Percentiles rank a stretch among this genome's conserved stretches.
These are phyloP conservation scores for Dunaliella primolecta DNA, from an alignment of 139 green algal genomes.

Conservation along the genomic window DNA sequence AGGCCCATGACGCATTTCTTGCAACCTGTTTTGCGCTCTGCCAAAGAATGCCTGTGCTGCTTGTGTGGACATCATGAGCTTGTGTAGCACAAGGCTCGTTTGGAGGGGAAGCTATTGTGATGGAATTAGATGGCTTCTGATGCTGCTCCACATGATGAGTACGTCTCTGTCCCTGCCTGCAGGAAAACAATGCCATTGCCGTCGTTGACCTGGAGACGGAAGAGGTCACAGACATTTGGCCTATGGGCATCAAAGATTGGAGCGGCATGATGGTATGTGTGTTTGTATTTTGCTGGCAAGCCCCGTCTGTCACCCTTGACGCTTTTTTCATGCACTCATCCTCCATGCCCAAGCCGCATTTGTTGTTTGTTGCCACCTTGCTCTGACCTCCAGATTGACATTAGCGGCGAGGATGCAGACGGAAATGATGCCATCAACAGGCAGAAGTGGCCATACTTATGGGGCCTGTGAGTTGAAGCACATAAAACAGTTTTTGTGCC, in stretches of 20 bases:
- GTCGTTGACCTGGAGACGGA: constrained; percentile 11
- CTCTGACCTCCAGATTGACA: constrained; percentile 7
- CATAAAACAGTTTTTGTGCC: background rate
- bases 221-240: constrained; percentile 22
- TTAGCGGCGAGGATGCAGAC: constrained; percentile 14
- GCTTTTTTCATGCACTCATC: background rate
- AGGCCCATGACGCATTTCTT: too few relatives aligned
- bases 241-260: constrained; percentile 22
- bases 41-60: background rate
- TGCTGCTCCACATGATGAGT: background rate
- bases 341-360: background rate
- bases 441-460: background rate
- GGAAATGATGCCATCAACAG: constrained; percentile 3
- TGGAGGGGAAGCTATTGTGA: background rate
- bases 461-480: background rate
- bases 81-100: background rate
- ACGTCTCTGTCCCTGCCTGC: background rate
- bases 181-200: constrained; percentile 30
- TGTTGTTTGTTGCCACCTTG: background rate
- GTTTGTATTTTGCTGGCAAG: background rate
- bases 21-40: too few relatives aligned
- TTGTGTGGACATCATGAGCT: background rate
- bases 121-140: background rate
- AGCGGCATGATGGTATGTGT: background rate
- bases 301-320: background rate